These are phyloP conservation scores for Takakia lepidozioides DNA, from an alignment of 225 moss, liverwort and hornwort genomes.

Conservation along the genomic window DNA sequence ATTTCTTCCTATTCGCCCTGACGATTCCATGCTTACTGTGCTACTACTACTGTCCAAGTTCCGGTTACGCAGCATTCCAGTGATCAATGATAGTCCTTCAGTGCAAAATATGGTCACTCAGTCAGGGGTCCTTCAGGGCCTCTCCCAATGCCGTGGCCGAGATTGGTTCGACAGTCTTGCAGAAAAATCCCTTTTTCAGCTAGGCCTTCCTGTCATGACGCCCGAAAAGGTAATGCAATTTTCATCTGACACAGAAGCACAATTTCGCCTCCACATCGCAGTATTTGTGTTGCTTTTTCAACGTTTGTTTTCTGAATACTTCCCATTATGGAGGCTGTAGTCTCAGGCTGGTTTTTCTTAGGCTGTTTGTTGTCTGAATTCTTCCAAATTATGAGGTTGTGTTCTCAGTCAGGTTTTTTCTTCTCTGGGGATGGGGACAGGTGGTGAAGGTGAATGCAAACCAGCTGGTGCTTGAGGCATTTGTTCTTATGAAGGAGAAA, in stretches of 20 bases:
- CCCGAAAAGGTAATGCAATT: conserved; percentile 33
- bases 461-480: conserved; percentile 67
- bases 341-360: no score
- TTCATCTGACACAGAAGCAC: no score
- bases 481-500: conserved; percentile 72
- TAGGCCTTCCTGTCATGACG: conserved; percentile 68
- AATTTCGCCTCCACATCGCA: no score
- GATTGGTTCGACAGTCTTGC: conserved; percentile 87
- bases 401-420: no score
- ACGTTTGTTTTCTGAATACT: no score
- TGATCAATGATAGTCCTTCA: conserved; percentile 55
- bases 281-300: no score
- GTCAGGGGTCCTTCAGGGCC: conserved; percentile 61
- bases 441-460: conserved; percentile 53
- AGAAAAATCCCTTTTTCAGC: conserved; percentile 45
- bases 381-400: no score
- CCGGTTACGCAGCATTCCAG: conserved; percentile 73
- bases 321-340: no score
- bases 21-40: conserved; percentile 82
- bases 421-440: no score
- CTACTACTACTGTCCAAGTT: conserved; percentile 75
- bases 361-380: no score
- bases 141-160: conserved; percentile 72
- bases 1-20: conserved; percentile 68
- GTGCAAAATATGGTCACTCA: conserved; percentile 84